Base-by-base conservation (phyloP, 2,329 filamentous ascomycete genomes). In the Cryphonectria radicalis region DNA sequence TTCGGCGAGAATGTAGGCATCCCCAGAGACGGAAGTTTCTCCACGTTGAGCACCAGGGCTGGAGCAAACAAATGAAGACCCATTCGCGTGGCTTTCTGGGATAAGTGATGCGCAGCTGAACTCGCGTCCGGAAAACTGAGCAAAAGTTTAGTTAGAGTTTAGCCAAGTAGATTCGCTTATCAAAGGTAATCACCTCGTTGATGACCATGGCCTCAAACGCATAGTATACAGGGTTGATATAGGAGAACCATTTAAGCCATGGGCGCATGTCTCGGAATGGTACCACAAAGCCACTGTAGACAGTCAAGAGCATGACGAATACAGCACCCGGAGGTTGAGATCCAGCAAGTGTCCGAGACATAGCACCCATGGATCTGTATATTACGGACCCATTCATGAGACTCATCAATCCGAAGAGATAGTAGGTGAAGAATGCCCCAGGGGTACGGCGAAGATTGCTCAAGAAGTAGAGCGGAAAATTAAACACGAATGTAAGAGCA, bases 241-340 rank as follows among this genome's bases (percentile, higher is more conserved):
- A 68, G 67, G 87, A 88, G 69, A 92, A 87, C 90, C 90, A 92
- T 40, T 87, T 81, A 32, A 87, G 85, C 89, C 90, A 92, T 1
- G 86, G 86, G 14, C 88, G 82, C 88, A 89, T 92, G 76, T 91
- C 76, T 10, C 72, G 68, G 0, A 74, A 71, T 0, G 78, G 77
- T 17, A 83, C 80, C 4, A 81, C 76, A 71, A 90, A 87, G 67
- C 85, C 87, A 1, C 87, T 88, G 76, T 79, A 80, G 4, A 80
- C 84, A 70, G 88, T 82, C 14, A 90, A 82, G 72, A 57, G 53
- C 53, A 57, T 57, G 1, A 25, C 53, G 11, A 57, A 57, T n/a
- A 57, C 25, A 28, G 53, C 53, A 28, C 53, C 53, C 11, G 53
- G 53, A 7, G 53, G 53, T 14, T 57, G 53, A 1, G 53, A 57